Evolutionary conservation across 2,329 filamentous ascomycete genomes (phyloP), one percentile per base, ranked within the genome.

Genomic region (Phialocephala sp.): DNA sequence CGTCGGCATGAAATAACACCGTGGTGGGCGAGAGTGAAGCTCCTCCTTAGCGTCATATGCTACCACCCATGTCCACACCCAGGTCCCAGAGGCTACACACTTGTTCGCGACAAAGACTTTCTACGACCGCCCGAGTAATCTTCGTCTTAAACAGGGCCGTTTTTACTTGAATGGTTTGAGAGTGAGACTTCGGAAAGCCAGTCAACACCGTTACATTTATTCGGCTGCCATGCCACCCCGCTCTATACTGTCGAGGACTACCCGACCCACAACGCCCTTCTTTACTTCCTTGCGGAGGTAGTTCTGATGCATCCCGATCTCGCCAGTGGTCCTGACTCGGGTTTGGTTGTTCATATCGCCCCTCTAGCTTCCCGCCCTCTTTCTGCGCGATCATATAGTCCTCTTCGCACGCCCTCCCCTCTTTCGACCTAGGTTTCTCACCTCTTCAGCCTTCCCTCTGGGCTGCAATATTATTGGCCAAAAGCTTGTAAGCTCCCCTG

Each of bases 371-470:
- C n/a, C 18, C 43, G 18, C 15, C 43, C 43, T 45, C 43, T 20
- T 45, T n/a, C 43, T 20, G 43, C 43, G 8, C 8, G 15, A 20
- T 45, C 43, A 45, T n/a, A 45, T 45, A 45, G 18, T 45, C 8
- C 43, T n/a, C 4, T 45, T 45, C n/a, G 37, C 37, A 2, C 37
- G 37, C 37, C 15, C 37, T 41, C 37, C 37, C 37, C 37, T 41
- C 37, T 41, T 41, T 41, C 37, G 37, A 41, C 37, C 37, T 12
- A 18, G 37, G 37, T 12, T 45, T n/a, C 43, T 20, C 43, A 45
- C 43, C 15, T 45, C 43, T 45, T 20, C 43, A 45, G n/a, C 43
- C n/a, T 45, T 20, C n/a, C 43, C 43, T 45, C 43, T 45, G 43
- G 15, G 2, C 8, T 45, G 43, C 18, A 45, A 45, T 3, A 4